Base-by-base conservation (phyloP, 345 rosid species). In the Salix udensis region DNA sequence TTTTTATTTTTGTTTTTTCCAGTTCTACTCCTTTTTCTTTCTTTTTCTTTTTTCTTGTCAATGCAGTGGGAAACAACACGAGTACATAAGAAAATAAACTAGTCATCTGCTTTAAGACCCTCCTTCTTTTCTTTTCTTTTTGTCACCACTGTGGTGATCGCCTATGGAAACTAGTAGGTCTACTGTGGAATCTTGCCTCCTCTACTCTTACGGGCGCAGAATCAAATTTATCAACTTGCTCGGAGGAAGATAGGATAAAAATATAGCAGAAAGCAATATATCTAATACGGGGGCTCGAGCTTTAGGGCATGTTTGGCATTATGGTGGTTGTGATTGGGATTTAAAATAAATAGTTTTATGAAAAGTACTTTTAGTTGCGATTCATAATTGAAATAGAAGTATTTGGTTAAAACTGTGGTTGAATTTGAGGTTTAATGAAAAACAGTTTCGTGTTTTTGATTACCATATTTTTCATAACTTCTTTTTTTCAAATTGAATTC, bases 41-140 rank as follows among this genome's bases (percentile, higher is more conserved):
- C 3, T 5, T 36, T 36, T 67, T 67, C 69, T 84, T 62, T 76
- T 58, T 78, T 86, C 84, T 77, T 86, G 89, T 84, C 89, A 84
- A 68, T 76, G 81, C 81, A 74, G 84, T 71, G 85, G 91, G 86
- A 84, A 88, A 88, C 88, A 82, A 78, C 80, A 71, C 72, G 79
- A 75, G 58, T 76, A 48, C 67, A 78, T 42, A 16, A 73, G 80
- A 70, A 77, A 73, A 50, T 62, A 48, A 77, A 72, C 60, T 74
- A 40, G 28, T 65, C 44, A 46, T 68, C 24, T 46, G 65, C 85
- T 74, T 68, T 55, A 64, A 67, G 64, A 52, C 72, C 13, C 21
- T 30, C 24, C 15, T 73, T 8, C 64, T 70, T 28, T 70, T 70
- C 61, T 7, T 53, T 36, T 64, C 24, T 30, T 46, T 66, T 72